Evolutionary conservation across 1,284 basidiomycete species (phyloP), one percentile per base, ranked within the genome.

Genomic region (Ceratobasidium sp.): DNA sequence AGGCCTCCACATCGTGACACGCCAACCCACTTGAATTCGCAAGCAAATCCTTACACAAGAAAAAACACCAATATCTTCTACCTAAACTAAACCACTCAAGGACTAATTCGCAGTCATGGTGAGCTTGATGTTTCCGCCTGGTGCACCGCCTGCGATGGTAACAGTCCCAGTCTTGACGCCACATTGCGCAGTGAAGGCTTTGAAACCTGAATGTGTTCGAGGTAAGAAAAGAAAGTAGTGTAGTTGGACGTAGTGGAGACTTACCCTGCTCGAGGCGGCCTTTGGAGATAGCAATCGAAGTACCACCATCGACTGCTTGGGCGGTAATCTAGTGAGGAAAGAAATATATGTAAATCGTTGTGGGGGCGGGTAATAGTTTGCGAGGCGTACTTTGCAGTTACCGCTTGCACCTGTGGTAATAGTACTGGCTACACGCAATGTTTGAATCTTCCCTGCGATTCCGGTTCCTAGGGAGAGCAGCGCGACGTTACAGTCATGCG

Each of bases 261-360:
- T 18, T 23, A 58, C 57, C 57, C 26, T 58, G 57, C 32, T 58
- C 57, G 57, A 43, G 35, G 26, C 54, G 54, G 16, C 57, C 57
- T 16, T 58, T 58, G 14, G 35, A 43, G 28, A 58, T 58, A 18
- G 35, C 57, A 23, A 58, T 58, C 13, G 35, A 43, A 21, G 57
- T 58, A 23, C 57, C 35, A 6, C 57, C 57, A 21, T 58, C 57
- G 8, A 58, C 57, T 11, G 35, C 57, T 23, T 58, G 8, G 8
- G 35, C 57, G 16, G 57, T 58, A 6, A 58, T 43, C 57, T 43
- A 23, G 6, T 5, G 4, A 38, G 16, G 7, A n/a, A 14, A 8
- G n/a, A n/a, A n/a, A n/a, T n/a, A n/a, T n/a, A n/a, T n/a, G 38
- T 21, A 28, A 32, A 57, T 44, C 8, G 43, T 44, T 32, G n/a